These are phyloP conservation scores for Pythium aphanidermatum DNA, from an alignment of 352 stramenopile species.

Conservation along the genomic window DNA sequence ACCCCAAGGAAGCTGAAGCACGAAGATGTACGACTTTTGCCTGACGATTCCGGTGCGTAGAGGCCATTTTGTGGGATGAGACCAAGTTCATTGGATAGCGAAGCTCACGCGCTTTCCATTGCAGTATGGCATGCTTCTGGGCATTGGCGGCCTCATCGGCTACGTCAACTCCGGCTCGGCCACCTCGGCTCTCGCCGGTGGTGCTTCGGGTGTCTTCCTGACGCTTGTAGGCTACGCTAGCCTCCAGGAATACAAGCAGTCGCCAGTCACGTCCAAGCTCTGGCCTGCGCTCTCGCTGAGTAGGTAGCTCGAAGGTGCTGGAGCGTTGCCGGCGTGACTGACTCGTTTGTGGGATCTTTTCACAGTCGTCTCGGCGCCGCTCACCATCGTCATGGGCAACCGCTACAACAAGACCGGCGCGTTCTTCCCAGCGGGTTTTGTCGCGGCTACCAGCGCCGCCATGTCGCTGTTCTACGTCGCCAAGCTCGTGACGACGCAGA, in stretches of 20 bases:
- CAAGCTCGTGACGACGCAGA: conserved; percentile 55
- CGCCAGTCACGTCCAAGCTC: conserved; percentile 69
- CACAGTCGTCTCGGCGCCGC: conserved; percentile 45
- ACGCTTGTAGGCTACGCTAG: conserved; percentile 79
- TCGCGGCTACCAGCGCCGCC: conserved; percentile 50
- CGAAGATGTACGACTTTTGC: conserved; percentile 84
- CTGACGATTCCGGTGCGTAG: conserved; percentile 77
- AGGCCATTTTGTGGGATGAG: background rate
- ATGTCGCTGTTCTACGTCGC: conserved; percentile 83
- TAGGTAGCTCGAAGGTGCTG: conserved; percentile 1
- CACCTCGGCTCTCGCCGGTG: conserved; percentile 56
- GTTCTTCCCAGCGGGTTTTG: conserved; percentile 67
- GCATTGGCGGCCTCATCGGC: conserved; percentile 61
- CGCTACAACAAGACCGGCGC: conserved; percentile 69
- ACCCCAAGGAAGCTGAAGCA: no score
- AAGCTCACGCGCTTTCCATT: conserved; percentile 7
- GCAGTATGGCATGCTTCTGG: conserved; percentile 71
- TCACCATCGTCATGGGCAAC: conserved; percentile 71
- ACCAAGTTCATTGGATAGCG: conserved; percentile 14
- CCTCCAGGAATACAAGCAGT: conserved; percentile 82
- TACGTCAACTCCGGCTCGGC: conserved; percentile 72
- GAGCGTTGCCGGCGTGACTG: background rate
- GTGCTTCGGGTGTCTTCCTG: conserved; percentile 60
- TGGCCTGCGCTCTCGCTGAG: conserved; percentile 64
- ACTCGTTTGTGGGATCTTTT: background rate